A percentile compares a stretch with the other conserved stretches of the same genome.
phyloP scores from a whole-genome alignment of 2,329 filamentous ascomycete species.

The Neopestalotiopsis clavispora region DNA sequence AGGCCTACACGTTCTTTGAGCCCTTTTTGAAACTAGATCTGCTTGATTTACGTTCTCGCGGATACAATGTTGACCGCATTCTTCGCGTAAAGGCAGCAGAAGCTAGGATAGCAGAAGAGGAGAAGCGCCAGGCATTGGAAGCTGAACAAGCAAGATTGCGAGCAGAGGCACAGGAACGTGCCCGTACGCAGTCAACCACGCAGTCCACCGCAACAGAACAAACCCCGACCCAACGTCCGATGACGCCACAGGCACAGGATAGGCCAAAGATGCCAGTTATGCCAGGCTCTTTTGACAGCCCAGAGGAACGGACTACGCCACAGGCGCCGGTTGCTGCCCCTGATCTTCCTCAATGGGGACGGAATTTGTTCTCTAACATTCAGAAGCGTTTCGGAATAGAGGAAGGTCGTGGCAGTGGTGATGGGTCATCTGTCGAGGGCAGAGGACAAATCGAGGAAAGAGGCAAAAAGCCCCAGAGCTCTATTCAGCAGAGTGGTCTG shows the following conservation, averaged over 20 bases:
- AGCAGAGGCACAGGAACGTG: conserved; percentile 58
- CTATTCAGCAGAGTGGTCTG: conserved; percentile 56
- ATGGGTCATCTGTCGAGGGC: not conserved
- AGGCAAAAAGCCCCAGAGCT: conserved; percentile 35
- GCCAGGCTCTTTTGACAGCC: conserved; percentile 71
- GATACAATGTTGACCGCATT: conserved; percentile 97
- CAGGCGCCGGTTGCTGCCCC: not conserved
- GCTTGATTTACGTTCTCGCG: conserved; percentile 79
- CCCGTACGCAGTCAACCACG: conserved; percentile 48
- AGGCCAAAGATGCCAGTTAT: conserved; percentile 58
- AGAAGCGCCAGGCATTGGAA: conserved; percentile 75
- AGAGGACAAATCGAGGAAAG: not conserved
- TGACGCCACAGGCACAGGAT: conserved; percentile 42
- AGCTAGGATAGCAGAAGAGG: conserved; percentile 83
- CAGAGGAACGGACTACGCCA: conserved; percentile 29
- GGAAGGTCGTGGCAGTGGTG: conserved; percentile 41
- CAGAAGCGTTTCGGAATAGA: conserved; percentile 73
- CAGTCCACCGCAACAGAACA: conserved; percentile 45
- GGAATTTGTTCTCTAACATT: conserved; percentile 69
- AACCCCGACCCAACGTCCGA: conserved; percentile 37
- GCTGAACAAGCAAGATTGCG: conserved; percentile 73
- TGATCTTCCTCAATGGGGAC: conserved; percentile 27
- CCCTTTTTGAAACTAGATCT: conserved; percentile 87
- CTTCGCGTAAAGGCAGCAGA: conserved; percentile 86
- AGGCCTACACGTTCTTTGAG: conserved; percentile 89